Evolutionary conservation across 345 rosid genomes (phyloP).

Genomic region (Rhizophora mangle): DNA sequence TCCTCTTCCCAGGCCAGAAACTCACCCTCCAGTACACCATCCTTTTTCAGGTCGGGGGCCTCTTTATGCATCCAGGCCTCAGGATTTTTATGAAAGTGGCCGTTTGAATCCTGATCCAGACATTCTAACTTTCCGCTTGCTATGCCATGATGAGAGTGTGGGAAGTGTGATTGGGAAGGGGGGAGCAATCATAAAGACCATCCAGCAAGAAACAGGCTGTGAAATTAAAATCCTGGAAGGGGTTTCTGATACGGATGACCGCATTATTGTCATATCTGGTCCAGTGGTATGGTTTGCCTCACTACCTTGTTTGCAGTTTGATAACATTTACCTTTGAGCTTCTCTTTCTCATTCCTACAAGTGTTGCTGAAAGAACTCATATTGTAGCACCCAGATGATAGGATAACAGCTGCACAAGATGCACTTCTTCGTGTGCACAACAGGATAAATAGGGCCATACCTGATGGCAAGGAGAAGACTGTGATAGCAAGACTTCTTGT

Average conservation of each 20-base stretch:
- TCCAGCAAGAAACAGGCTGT: slow-evolving; percentile 72
- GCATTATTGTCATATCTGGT: slow-evolving; percentile 61
- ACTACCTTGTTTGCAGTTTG: slow-evolving; percentile 7
- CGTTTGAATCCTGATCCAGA: slow-evolving; percentile 41
- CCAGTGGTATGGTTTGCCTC: slow-evolving; percentile 51
- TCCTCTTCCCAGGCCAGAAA: slow-evolving; percentile 33
- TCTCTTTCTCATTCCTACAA: slow-evolving; percentile 6
- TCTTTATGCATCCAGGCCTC: slow-evolving; percentile 32
- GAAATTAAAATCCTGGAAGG: slow-evolving; percentile 67
- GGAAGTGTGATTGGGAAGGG: slow-evolving; percentile 79
- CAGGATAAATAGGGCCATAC: slow-evolving; percentile 51
- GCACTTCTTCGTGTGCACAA: slow-evolving; percentile 67
- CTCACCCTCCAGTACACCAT: slow-evolving; percentile 25
- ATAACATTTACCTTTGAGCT: slow-evolving; percentile 2
- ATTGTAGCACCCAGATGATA: slow-evolving; percentile 68
- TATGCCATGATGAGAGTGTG: slow-evolving; percentile 57
- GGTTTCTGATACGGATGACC: slow-evolving; percentile 51
- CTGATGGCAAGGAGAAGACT: slow-evolving; percentile 54
- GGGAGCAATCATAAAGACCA: slow-evolving; percentile 54
- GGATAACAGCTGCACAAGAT: slow-evolving; percentile 65
- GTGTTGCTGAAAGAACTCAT: slow-evolving; percentile 17
- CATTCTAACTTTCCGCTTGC: slow-evolving; percentile 49
- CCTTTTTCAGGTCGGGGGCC: slow-evolving; percentile 45
- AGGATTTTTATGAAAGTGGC: slow-evolving; percentile 43
- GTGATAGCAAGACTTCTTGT: slow-evolving; percentile 58